phyloP scores from a whole-genome alignment of 2,329 filamentous ascomycete genomes.

The Ilyonectria destructans region DNA sequence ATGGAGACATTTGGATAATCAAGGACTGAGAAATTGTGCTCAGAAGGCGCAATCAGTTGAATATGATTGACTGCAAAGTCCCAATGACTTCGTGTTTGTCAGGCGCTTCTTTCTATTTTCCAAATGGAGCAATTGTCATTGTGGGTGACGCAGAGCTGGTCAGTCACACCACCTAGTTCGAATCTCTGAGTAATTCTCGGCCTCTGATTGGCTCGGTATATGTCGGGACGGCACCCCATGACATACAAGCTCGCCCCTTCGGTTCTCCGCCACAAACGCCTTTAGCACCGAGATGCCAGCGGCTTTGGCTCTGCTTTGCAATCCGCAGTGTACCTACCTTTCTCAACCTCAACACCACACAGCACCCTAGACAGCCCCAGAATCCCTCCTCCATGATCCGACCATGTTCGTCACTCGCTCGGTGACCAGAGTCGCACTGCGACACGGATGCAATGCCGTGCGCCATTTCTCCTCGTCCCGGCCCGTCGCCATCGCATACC shows the following conservation, averaged over 20 bases:
- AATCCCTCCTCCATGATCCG: slow-evolving; percentile 45
- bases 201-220: slow-evolving; percentile 57
- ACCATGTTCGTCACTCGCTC: slow-evolving; percentile 63
- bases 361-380: slow-evolving; percentile 23
- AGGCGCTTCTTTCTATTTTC: too few species aligned
- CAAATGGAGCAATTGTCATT: neutral
- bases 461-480: slow-evolving; percentile 61
- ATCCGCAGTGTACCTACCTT: slow-evolving; percentile 35
- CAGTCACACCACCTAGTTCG: slow-evolving; percentile 36
- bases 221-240: slow-evolving; percentile 50
- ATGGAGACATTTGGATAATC: neutral
- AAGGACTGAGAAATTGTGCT: neutral
- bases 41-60: too few species aligned
- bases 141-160: neutral
- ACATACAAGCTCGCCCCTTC: slow-evolving; percentile 45
- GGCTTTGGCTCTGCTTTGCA: slow-evolving; percentile 40
- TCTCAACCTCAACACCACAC: slow-evolving; percentile 28
- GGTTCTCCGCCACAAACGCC: slow-evolving; percentile 50
- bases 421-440: slow-evolving; percentile 59
- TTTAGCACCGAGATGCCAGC: slow-evolving; percentile 50
- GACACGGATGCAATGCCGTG: slow-evolving; percentile 57
- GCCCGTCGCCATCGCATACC: slow-evolving; percentile 60
- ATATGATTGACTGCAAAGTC: neutral
- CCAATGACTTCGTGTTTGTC: neutral
- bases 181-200: slow-evolving; percentile 52